phyloP scores from a whole-genome alignment of 2,329 filamentous ascomycete species.

The Pseudogymnoascus sp. region DNA sequence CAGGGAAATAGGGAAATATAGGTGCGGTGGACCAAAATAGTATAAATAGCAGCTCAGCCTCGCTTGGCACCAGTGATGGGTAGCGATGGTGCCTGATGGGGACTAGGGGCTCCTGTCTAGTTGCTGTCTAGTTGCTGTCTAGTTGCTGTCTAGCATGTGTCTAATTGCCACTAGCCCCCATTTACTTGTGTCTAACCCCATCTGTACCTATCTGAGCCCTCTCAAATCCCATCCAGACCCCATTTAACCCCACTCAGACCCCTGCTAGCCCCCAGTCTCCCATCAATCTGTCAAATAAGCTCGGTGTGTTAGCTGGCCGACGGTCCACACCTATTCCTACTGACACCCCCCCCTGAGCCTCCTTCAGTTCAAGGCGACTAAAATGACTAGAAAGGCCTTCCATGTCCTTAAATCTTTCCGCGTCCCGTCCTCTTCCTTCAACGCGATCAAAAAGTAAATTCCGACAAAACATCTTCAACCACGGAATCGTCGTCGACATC shows the following conservation, averaged over 20 bases:
- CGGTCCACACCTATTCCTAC: background rate
- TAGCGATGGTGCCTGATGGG: background rate
- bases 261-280: background rate
- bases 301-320: background rate
- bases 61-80: background rate
- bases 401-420: background rate
- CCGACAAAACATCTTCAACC: background rate
- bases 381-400: too few relatives aligned
- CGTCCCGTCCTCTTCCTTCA: background rate
- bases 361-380: background rate
- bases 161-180: background rate
- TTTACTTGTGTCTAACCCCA: background rate
- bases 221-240: background rate
- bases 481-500: background rate
- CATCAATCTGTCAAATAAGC: constrained; percentile 6
- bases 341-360: background rate
- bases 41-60: background rate
- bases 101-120: background rate
- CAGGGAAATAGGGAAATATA: background rate
- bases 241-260: background rate
- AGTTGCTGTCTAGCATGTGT: background rate
- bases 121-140: background rate
- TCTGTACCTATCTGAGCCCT: background rate
- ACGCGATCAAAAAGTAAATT: background rate
- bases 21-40: background rate